Conservation (phyloP, 148 eudicot species). For the Oxyria digyna region DNA sequence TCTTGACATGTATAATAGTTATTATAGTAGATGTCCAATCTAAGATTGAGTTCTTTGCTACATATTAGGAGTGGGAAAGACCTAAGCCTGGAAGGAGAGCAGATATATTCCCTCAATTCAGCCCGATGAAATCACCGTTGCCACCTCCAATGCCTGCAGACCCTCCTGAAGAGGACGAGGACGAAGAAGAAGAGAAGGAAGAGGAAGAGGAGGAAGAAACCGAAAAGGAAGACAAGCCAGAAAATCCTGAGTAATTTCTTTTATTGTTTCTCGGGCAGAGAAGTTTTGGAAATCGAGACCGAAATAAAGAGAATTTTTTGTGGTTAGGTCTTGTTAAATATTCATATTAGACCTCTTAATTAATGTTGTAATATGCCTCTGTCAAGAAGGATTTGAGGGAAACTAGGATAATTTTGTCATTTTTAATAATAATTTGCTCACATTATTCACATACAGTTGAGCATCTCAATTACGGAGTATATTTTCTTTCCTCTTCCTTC, state of each 20-base stretch:
- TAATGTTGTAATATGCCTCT: background rate
- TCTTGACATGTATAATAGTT: no score
- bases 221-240: slow-evolving; percentile 21
- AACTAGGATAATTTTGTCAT: background rate
- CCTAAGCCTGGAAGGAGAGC: slow-evolving; percentile 75
- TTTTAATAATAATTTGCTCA: background rate
- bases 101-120: slow-evolving; percentile 77
- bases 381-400: background rate
- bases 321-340: background rate
- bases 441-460: no score
- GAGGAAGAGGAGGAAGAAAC: slow-evolving; percentile 42
- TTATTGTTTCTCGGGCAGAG: background rate
- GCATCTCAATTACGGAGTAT: no score
- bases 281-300: background rate
- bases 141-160: slow-evolving; percentile 84
- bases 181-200: slow-evolving; percentile 47
- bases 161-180: slow-evolving; percentile 77
- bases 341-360: background rate
- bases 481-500: no score
- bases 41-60: background rate
- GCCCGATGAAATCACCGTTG: slow-evolving; percentile 94
- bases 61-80: slow-evolving; percentile 77
- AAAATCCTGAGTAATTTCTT: background rate
- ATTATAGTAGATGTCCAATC: background rate
- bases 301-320: no score